Evolutionary conservation across 2,329 filamentous ascomycete species (phyloP).

Genomic region (Ophiognomonia clavigignenti-juglandacearum): DNA sequence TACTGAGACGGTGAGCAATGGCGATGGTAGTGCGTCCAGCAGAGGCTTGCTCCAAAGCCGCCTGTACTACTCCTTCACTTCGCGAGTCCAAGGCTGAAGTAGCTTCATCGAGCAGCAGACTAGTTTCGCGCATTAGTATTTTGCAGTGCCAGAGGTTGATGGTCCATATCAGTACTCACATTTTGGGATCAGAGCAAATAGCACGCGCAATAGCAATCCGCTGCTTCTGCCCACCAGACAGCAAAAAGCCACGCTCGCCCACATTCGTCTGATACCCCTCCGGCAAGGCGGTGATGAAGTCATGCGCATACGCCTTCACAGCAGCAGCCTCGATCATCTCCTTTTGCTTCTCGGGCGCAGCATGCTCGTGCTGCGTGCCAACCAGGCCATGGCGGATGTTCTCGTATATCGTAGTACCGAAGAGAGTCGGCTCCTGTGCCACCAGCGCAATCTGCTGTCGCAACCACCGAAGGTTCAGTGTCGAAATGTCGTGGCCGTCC

Average conservation of each 20-base stretch:
- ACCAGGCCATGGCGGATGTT: constrained; percentile 92
- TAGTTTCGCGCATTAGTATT: too few species aligned
- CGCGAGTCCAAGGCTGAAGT: constrained; percentile 76
- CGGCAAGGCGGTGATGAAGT: constrained; percentile 77
- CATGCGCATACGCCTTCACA: constrained; percentile 88
- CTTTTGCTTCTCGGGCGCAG: constrained; percentile 60
- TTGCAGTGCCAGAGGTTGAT: too few species aligned
- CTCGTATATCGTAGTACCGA: constrained; percentile 80
- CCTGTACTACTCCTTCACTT: constrained; percentile 90
- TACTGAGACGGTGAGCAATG: constrained; percentile 92
- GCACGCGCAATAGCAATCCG: constrained; percentile 92
- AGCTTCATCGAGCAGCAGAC: constrained; percentile 91
- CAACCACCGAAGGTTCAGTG: constrained; percentile 83
- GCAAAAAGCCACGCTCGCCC: constrained; percentile 87
- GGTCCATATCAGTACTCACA: too few species aligned
- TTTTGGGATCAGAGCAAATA: constrained; percentile 84
- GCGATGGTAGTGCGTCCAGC: constrained; percentile 89
- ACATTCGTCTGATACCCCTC: constrained; percentile 92
- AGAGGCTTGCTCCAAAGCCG: constrained; percentile 80
- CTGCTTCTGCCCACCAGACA: constrained; percentile 95
- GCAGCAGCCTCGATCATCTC: constrained; percentile 76
- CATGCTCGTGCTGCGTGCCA: constrained; percentile 70
- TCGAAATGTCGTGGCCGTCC: constrained; percentile 77
- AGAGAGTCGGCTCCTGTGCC: constrained; percentile 87
- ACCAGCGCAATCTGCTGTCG: constrained; percentile 90